Evolutionary conservation across 768 basidiomycete species (phyloP), one percentile per base, ranked within the genome.

Genomic region (Naematelia aurantialba): DNA sequence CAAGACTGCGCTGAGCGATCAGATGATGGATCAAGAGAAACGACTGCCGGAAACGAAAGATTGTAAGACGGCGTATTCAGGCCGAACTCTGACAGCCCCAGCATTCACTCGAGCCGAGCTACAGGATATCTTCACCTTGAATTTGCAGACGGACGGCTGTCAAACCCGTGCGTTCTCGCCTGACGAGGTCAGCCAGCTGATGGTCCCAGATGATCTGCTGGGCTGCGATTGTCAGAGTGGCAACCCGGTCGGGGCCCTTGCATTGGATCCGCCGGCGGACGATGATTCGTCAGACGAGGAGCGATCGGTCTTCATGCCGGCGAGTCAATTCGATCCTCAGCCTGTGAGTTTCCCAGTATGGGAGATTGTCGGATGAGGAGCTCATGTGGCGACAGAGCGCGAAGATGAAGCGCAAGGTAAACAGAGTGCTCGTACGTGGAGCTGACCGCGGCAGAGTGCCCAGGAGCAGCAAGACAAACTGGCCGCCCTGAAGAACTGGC

Each of bases 101-200:
- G 75, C 75, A 3, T 76, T 76, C 61, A 66, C 72, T 10, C 57
- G 60, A 0, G 72, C 67, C 5, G 72, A 98, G 89, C 83, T 98
- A 45, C 86, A 87, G 34, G 91, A 93, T 74, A 89, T 98, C 63
- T 98, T 97, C 78, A 86, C 85, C n/a, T 81, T 96, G 45, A 85
- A 92, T 77, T 79, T 81, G 0, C 80, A 85, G 55, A 92, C 91
- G 0, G 65, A 73, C 55, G 78, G 81, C 5, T 93, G 90, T 79
- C 88, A 93, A 61, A 98, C 93, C 1, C 94, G 75, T 74, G 56
- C 62, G 73, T 59, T 11, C 27, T 27, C 14, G 47, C 26, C 39
- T 4, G 27, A 2, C 12, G 24, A 27, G 13, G 14, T 4, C 24
- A 3, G 12, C 21, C 3, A 21, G 53, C 67, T 68, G 55, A 71